phyloP scores from a whole-genome alignment of 495 filamentous ascomycete genomes.

The Articulospora tetracladia region DNA sequence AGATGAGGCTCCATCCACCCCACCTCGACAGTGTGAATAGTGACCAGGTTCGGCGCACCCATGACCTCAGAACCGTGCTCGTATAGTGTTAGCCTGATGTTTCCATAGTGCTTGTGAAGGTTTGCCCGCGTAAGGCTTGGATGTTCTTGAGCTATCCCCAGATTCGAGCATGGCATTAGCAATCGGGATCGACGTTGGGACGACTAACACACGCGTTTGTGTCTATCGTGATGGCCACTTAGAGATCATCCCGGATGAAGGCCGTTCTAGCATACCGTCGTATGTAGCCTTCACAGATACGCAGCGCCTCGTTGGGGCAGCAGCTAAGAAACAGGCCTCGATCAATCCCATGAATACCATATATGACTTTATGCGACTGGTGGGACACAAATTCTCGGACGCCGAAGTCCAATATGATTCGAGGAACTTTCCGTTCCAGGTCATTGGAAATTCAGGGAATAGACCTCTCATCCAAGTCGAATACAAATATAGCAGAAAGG shows the following conservation, averaged over 20 bases:
- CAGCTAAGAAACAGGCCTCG: constrained; percentile 98
- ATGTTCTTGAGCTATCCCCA: too few relatives aligned
- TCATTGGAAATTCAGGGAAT: constrained; percentile 81
- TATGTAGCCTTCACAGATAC: constrained; percentile 99
- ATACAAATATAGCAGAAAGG: constrained; percentile 83
- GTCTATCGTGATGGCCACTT: constrained; percentile 95
- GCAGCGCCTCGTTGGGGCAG: constrained; percentile 97
- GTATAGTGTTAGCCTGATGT: too few relatives aligned
- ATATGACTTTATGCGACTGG: constrained; percentile 97
- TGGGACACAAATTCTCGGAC: constrained; percentile 86
- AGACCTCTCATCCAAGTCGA: constrained; percentile 85
- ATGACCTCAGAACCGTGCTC: too few relatives aligned
- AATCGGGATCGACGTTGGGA: constrained; percentile 83
- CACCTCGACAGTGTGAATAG: too few relatives aligned
- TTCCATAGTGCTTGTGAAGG: too few relatives aligned
- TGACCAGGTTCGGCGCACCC: too few relatives aligned
- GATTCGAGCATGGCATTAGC: not conserved
- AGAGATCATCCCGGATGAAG: constrained; percentile 86
- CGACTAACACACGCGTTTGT: constrained; percentile 98
- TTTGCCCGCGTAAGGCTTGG: too few relatives aligned
- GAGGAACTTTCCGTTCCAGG: constrained; percentile 96
- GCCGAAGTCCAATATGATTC: constrained; percentile 90
- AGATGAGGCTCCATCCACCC: too few relatives aligned
- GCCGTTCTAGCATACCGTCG: constrained; percentile 96
- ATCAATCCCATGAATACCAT: constrained; percentile 98